These are phyloP conservation scores for Penicillium bialowiezense DNA, from an alignment of 495 filamentous ascomycete genomes.

Conservation along the genomic window DNA sequence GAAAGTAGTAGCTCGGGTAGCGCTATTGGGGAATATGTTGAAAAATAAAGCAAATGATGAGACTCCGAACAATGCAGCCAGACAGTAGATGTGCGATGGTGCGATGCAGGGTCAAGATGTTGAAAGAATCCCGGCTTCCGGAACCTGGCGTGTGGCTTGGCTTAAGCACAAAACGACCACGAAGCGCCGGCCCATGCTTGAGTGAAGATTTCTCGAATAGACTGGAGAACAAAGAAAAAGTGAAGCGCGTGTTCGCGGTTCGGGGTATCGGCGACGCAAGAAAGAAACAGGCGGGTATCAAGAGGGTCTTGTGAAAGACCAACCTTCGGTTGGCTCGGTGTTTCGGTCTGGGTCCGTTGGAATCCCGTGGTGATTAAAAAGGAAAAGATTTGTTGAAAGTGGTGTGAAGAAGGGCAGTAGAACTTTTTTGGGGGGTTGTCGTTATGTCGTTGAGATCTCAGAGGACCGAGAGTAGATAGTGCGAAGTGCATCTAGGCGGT, in stretches of 20 bases:
- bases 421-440: slow-evolving; percentile 31
- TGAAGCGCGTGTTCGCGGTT: background rate
- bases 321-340: background rate
- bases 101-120: slow-evolving; percentile 5
- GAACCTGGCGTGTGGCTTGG: slow-evolving; percentile 13
- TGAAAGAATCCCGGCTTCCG: slow-evolving; percentile 10
- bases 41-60: slow-evolving; percentile 4
- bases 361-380: slow-evolving; percentile 15
- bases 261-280: slow-evolving; percentile 2
- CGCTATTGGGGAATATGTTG: slow-evolving; percentile 25
- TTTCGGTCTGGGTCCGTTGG: slow-evolving; percentile 2
- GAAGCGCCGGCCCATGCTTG: slow-evolving; percentile 9
- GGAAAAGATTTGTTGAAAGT: slow-evolving; percentile 1
- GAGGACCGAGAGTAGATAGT: background rate
- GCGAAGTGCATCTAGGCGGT: slow-evolving; percentile 29
- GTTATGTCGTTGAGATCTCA: slow-evolving; percentile 21
- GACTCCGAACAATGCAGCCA: slow-evolving; percentile 23
- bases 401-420: slow-evolving; percentile 16
- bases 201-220: background rate
- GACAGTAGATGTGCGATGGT: slow-evolving; percentile 12
- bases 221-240: background rate
- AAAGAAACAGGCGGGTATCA: slow-evolving; percentile 3
- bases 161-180: slow-evolving; percentile 1
- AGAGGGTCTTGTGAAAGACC: background rate
- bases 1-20: slow-evolving; percentile 25